Conservation (phyloP, 2,329 filamentous ascomycete genomes). For the Madurella fahalii region DNA sequence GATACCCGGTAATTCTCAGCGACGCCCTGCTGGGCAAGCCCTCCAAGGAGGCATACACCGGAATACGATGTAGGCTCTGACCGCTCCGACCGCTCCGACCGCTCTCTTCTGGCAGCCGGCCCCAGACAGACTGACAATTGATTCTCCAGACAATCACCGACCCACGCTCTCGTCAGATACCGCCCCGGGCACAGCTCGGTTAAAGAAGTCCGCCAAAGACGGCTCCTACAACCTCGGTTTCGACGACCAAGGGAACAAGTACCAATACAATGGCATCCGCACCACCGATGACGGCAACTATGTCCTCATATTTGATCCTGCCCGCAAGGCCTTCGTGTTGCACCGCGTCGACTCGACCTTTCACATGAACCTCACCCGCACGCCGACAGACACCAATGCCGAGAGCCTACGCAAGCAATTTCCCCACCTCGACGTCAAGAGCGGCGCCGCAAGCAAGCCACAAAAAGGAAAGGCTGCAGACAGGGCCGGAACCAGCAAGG, state of each 20-base stretch:
- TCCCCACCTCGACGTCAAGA: slow-evolving; percentile 53
- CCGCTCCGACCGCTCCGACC: not conserved
- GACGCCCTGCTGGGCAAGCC: slow-evolving; percentile 56
- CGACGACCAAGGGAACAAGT: slow-evolving; percentile 52
- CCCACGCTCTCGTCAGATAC: slow-evolving; percentile 48
- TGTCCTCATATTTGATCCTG: slow-evolving; percentile 71
- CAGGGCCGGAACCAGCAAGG: slow-evolving; percentile 21
- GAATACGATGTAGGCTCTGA: slow-evolving; percentile 52
- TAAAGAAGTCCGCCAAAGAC: slow-evolving; percentile 50
- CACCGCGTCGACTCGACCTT: slow-evolving; percentile 79
- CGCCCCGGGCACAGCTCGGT: slow-evolving; percentile 44
- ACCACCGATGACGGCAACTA: slow-evolving; percentile 55
- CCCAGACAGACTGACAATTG: not conserved
- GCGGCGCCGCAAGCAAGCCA: slow-evolving; percentile 23
- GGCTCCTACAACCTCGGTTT: slow-evolving; percentile 54
- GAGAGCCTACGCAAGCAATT: slow-evolving; percentile 63
- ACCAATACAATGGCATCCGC: slow-evolving; percentile 58
- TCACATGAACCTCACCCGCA: slow-evolving; percentile 77
- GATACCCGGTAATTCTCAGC: slow-evolving; percentile 61
- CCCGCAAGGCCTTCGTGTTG: slow-evolving; percentile 71
- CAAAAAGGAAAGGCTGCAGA: slow-evolving; percentile 24
- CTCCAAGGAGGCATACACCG: slow-evolving; percentile 56
- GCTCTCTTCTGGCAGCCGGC: not conserved
- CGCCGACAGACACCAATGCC: slow-evolving; percentile 60
- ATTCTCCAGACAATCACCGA: slow-evolving; percentile 56